Conservation (phyloP, 2,329 filamentous ascomycete species). For the Penicillium sp. region DNA sequence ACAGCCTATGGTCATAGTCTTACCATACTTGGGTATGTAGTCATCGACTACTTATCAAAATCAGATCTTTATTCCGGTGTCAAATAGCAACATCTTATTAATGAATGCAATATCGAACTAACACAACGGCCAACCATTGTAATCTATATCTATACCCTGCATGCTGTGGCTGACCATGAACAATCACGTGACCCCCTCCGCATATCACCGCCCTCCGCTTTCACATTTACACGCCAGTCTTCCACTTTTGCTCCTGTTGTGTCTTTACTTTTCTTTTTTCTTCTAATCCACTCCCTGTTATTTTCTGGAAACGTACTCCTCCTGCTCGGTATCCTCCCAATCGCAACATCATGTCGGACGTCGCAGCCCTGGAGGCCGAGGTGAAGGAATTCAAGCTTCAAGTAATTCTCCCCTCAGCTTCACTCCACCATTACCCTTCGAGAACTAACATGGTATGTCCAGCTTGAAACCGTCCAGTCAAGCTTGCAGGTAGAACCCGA, state of each 20-base stretch:
- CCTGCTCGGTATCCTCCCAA: background rate
- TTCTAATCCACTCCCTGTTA: background rate
- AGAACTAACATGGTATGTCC: slow-evolving; percentile 14
- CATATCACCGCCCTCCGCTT: background rate
- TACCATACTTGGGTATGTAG: too few relatives aligned
- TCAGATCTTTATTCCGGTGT: too few relatives aligned
- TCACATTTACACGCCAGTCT: background rate
- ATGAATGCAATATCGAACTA: too few relatives aligned
- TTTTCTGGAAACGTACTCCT: background rate
- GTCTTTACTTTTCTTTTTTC: background rate
- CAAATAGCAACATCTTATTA: too few relatives aligned
- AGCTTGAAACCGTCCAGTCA: slow-evolving; percentile 78
- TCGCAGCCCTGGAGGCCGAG: slow-evolving; percentile 52
- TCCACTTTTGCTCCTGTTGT: background rate
- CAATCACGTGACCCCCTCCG: background rate
- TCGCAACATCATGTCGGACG: slow-evolving; percentile 44
- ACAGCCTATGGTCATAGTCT: too few relatives aligned
- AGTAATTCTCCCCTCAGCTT: slow-evolving; percentile 39
- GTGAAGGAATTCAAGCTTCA: slow-evolving; percentile 65
- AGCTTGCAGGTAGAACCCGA: slow-evolving; percentile 80
- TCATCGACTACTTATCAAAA: too few relatives aligned
- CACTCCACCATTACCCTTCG: background rate
- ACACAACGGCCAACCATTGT: too few relatives aligned
- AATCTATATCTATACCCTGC: too few relatives aligned
- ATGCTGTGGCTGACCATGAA: too few relatives aligned